phyloP scores from a whole-genome alignment of 2,329 filamentous ascomycete genomes.

The Fusarium sp. region DNA sequence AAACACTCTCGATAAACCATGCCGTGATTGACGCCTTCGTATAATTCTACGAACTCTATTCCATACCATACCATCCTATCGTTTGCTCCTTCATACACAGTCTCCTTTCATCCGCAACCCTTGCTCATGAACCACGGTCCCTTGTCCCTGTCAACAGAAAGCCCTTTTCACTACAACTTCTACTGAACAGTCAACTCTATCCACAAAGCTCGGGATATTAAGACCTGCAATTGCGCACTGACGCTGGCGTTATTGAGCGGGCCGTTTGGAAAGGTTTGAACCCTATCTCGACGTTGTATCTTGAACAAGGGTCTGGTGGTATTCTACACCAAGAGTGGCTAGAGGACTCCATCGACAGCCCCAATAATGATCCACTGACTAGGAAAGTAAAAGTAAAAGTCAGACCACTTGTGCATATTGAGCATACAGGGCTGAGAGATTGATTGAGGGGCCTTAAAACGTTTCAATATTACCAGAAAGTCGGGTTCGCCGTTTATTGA shows the following conservation, averaged over 20 bases:
- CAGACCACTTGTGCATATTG: neutral
- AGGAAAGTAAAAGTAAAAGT: slow-evolving; percentile 8
- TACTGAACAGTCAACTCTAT: neutral
- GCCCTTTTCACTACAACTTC: neutral
- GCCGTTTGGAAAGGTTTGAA: neutral
- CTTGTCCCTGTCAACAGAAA: neutral
- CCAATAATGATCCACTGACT: neutral
- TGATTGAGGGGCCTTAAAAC: neutral
- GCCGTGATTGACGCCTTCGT: too few species aligned
- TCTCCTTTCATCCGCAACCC: neutral
- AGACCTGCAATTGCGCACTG: neutral
- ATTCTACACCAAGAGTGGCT: neutral
- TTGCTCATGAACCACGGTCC: neutral
- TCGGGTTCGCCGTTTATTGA: neutral
- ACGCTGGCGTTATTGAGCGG: slow-evolving; percentile 4
- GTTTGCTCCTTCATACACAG: too few species aligned
- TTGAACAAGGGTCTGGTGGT: neutral
- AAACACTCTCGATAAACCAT: too few species aligned
- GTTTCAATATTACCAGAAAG: neutral
- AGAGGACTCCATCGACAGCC: neutral
- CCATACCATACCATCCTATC: rapidly evolving
- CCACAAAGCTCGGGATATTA: slow-evolving; percentile 2
- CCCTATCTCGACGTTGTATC: slow-evolving; percentile 12
- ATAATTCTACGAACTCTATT: too few species aligned
- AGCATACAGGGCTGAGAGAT: neutral